Percentiles rank a stretch among this genome's conserved stretches.
Evolutionary conservation across 768 basidiomycete species (phyloP).

Genomic region (Pleurotus platypus): DNA sequence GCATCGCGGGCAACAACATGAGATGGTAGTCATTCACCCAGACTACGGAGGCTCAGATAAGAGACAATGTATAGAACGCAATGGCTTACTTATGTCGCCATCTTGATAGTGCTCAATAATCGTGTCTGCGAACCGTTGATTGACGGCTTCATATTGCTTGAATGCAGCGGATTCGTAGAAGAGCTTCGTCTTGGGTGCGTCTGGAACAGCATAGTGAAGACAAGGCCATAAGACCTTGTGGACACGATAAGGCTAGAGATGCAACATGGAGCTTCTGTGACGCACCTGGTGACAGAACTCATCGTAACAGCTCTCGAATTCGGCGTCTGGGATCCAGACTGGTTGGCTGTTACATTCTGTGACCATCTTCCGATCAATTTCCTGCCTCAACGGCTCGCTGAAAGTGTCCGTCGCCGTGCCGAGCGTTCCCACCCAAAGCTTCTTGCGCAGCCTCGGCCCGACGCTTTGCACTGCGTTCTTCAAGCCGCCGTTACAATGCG

Average conservation of each 20-base stretch:
- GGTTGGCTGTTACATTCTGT: conserved; percentile 36
- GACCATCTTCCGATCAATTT: conserved; percentile 52
- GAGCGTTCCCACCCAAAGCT: conserved; percentile 68
- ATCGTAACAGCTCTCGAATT: conserved; percentile 78
- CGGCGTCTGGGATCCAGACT: conserved; percentile 80
- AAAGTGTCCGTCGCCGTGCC: conserved; percentile 69
- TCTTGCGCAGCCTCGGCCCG: conserved; percentile 44
- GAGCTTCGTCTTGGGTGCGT: conserved; percentile 79
- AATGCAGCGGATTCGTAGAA: conserved; percentile 80
- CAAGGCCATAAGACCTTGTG: conserved; percentile 76
- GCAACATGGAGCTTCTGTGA: conserved; percentile 16
- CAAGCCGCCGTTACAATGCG: conserved; percentile 79
- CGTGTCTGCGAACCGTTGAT: conserved; percentile 83
- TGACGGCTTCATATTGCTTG: conserved; percentile 85
- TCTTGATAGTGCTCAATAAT: conserved; percentile 80
- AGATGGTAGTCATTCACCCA: conserved; percentile 97
- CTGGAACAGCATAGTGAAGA: conserved; percentile 82
- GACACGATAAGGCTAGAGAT: conserved; percentile 19
- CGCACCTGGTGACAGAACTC: conserved; percentile 81
- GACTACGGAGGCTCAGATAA: conserved; percentile 28
- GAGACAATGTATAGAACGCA: conserved; percentile 1
- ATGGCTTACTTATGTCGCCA: conserved; percentile 70
- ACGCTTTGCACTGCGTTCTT: conserved; percentile 80
- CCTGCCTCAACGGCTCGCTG: conserved; percentile 47
- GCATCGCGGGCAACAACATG: conserved; percentile 84